A percentile compares a stretch with the other conserved stretches of the same genome.
Conservation (phyloP, 257 asterid species). For the Rauvolfia tetraphylla region DNA sequence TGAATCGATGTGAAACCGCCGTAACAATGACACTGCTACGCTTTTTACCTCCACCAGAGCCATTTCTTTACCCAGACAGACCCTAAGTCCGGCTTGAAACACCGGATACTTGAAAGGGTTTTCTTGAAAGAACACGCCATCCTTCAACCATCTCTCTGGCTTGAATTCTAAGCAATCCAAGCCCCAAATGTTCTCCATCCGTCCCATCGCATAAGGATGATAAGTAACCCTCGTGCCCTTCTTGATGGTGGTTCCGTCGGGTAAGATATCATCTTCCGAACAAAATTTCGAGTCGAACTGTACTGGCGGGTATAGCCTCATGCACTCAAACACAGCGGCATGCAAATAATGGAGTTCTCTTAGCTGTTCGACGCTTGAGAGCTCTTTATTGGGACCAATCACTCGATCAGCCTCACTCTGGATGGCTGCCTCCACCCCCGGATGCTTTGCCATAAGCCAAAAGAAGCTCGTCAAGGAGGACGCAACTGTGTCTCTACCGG, state of each 20-base stretch:
- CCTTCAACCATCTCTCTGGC: slow-evolving; percentile 44
- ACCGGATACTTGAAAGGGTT: slow-evolving; percentile 48
- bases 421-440: slow-evolving; percentile 24
- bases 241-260: slow-evolving; percentile 35
- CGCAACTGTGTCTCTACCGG: slow-evolving; percentile 42
- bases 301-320: slow-evolving; percentile 42
- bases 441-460: slow-evolving; percentile 32
- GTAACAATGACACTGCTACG: slow-evolving; percentile 48
- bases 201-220: slow-evolving; percentile 50
- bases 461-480: slow-evolving; percentile 42
- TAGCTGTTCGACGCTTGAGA: slow-evolving; percentile 22
- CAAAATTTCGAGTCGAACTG: slow-evolving; percentile 47
- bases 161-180: slow-evolving; percentile 37
- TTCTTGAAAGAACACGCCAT: slow-evolving; percentile 33
- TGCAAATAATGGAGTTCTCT: slow-evolving; percentile 32
- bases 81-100: slow-evolving; percentile 45
- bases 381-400: slow-evolving; percentile 8
- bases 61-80: slow-evolving; percentile 46
- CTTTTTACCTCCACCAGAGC: slow-evolving; percentile 50
- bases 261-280: slow-evolving; percentile 28
- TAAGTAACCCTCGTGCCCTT: slow-evolving; percentile 43
- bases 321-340: slow-evolving; percentile 36
- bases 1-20: slow-evolving; percentile 41
- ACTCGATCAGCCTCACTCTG: slow-evolving; percentile 32
- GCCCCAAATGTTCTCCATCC: slow-evolving; percentile 47